These are phyloP conservation scores for Xanthoparmelia taractica DNA, from an alignment of 495 filamentous ascomycete species.

Conservation along the genomic window DNA sequence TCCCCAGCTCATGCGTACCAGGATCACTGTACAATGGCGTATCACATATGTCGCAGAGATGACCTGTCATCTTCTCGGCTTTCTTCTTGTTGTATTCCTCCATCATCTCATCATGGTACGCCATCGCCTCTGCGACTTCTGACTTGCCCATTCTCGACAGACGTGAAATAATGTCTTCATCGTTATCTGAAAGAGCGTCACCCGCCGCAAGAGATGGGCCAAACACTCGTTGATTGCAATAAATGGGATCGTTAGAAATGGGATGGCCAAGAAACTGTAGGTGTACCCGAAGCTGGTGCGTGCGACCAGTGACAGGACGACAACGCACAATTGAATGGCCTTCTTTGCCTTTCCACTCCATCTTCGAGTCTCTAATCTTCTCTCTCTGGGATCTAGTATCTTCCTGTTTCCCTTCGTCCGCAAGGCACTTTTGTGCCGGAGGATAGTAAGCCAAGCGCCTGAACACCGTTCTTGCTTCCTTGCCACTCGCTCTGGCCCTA, in stretches of 20 bases:
- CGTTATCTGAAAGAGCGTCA: constrained; percentile 59
- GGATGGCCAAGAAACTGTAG: constrained; percentile 91
- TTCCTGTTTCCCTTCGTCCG: constrained; percentile 28
- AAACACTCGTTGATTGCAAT: constrained; percentile 88
- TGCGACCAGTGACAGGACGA: constrained; percentile 84
- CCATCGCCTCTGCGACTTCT: constrained; percentile 80
- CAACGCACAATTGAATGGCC: constrained; percentile 95
- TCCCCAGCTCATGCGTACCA: constrained; percentile 76
- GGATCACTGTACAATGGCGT: constrained; percentile 91
- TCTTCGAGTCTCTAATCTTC: constrained; percentile 20
- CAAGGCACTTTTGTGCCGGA: constrained; percentile 35
- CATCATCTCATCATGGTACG: constrained; percentile 89
- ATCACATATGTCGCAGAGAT: constrained; percentile 68
- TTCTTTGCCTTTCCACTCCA: constrained; percentile 33
- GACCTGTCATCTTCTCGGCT: constrained; percentile 87
- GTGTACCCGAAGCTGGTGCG: constrained; percentile 92
- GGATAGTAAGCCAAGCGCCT: constrained; percentile 82
- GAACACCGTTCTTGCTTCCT: constrained; percentile 83
- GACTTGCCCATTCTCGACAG: constrained; percentile 89
- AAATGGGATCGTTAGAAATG: constrained; percentile 95
- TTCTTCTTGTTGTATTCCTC: constrained; percentile 74
- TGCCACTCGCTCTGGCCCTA: constrained; percentile 84
- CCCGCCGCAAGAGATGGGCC: constrained; percentile 67
- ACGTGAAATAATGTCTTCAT: constrained; percentile 81
- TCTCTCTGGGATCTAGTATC: constrained; percentile 18